Conservation (phyloP, 495 filamentous ascomycete genomes). For the Peziza echinospora region DNA sequence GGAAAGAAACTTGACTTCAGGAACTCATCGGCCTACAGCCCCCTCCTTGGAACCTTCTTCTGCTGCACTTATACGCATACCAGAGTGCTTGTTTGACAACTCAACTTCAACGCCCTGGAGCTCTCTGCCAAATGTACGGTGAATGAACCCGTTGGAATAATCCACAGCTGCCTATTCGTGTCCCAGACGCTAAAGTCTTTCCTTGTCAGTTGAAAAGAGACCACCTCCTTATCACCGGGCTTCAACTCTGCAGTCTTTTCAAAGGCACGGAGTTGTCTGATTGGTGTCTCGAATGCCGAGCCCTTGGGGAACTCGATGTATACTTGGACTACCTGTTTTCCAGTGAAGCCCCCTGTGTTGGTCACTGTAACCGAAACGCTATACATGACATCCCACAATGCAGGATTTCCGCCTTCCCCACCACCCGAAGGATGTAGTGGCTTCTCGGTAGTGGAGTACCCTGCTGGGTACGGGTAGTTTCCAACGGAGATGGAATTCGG, state of each 20-base stretch:
- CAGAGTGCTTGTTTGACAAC: too few species aligned
- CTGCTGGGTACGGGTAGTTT: conserved; percentile 38
- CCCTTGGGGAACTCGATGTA: conserved; percentile 13
- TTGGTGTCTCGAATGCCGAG: conserved; percentile 14
- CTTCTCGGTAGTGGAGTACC: conserved; percentile 36
- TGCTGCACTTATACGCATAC: too few species aligned
- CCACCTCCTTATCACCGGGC: conserved; percentile 26
- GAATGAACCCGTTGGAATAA: too few species aligned
- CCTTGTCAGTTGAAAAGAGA: conserved; percentile 35
- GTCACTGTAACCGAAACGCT: conserved; percentile 38
- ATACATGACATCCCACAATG: conserved; percentile 41
- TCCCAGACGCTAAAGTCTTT: conserved; percentile 58
- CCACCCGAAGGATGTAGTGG: conserved; percentile 35
- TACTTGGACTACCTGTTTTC: conserved; percentile 54
- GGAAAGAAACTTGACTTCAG: too few species aligned
- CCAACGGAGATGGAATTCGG: conserved; percentile 21
- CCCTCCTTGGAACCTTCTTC: too few species aligned
- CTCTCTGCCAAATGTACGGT: too few species aligned
- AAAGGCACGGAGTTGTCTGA: conserved; percentile 54
- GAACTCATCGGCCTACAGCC: too few species aligned
- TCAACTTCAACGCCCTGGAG: too few species aligned
- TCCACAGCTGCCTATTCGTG: conserved; percentile 14
- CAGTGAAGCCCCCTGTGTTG: conserved; percentile 45
- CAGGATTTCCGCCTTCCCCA: conserved; percentile 44
- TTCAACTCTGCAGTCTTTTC: conserved; percentile 49